A percentile compares a stretch with the other conserved stretches of the same genome.
These are phyloP conservation scores for Candida easanensis DNA, from an alignment of 805 yeast species.

Conservation along the genomic window DNA sequence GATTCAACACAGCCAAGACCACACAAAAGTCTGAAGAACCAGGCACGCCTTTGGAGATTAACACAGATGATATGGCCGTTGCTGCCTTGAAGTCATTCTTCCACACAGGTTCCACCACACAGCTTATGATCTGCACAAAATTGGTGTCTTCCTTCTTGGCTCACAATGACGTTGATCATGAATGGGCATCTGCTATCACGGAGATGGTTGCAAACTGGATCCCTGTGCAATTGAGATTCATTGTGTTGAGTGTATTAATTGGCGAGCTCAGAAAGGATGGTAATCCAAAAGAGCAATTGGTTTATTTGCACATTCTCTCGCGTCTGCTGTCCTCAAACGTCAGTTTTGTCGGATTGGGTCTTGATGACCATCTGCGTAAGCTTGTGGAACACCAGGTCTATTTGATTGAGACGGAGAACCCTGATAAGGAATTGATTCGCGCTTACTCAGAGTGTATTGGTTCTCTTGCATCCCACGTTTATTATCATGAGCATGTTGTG, in stretches of 20 bases:
- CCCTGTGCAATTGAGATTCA: constrained; percentile 75
- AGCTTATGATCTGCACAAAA: constrained; percentile 54
- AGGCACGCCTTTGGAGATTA: constrained; percentile 19
- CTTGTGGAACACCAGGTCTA: constrained; percentile 47
- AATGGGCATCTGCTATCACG: constrained; percentile 58
- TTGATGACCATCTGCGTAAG: constrained; percentile 70
- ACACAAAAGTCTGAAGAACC: constrained; percentile 5
- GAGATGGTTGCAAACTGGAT: constrained; percentile 71
- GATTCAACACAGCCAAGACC: constrained; percentile 19
- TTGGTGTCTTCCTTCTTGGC: constrained; percentile 48
- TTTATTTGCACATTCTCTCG: constrained; percentile 44
- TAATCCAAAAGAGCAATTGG: constrained; percentile 22
- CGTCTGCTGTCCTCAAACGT: constrained; percentile 73
- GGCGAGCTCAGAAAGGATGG: constrained; percentile 28
- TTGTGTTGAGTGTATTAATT: constrained; percentile 50
- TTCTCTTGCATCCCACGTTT: constrained; percentile 71
- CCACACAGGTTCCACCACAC: constrained; percentile 58
- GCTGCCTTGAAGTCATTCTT: constrained; percentile 56
- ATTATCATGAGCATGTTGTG: constrained; percentile 81
- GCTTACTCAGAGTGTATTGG: constrained; percentile 59
- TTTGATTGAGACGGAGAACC: constrained; percentile 24
- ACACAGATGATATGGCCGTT: constrained; percentile 32
- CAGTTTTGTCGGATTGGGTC: constrained; percentile 83
- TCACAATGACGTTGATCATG: constrained; percentile 29
- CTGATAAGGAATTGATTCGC: constrained; percentile 30